A percentile compares a stretch with the other conserved stretches of the same genome.
phyloP scores from a whole-genome alignment of 305 asterid genomes.

The Fraxinus albicans region DNA sequence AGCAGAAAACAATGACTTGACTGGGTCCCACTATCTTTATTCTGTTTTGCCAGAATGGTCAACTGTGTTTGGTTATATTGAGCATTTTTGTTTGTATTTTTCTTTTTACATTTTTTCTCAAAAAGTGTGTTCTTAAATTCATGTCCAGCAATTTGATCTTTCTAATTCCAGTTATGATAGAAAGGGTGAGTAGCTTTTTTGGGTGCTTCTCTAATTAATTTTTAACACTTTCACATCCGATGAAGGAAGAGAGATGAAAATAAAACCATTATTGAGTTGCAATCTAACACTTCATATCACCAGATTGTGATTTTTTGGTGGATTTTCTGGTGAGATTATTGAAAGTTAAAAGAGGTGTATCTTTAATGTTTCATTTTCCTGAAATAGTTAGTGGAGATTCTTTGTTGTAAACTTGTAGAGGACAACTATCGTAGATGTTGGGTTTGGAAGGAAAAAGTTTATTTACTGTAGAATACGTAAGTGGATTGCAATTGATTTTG shows the following conservation, averaged over 20 bases:
- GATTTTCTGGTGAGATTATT: not conserved
- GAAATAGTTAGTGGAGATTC: not conserved
- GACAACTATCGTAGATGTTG: not conserved
- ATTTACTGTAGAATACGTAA: not conserved
- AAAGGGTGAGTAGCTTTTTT: not conserved
- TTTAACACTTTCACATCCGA: not conserved
- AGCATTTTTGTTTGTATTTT: not conserved
- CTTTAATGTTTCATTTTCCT: not conserved
- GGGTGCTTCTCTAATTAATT: not conserved
- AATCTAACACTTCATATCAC: not conserved
- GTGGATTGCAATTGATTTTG: not conserved
- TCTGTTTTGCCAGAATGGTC: not conserved
- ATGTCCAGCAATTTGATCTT: not conserved
- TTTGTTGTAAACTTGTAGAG: not conserved
- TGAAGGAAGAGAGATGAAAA: not conserved
- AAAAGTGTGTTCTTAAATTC: not conserved
- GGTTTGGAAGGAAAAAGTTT: not conserved
- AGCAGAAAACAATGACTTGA: not conserved
- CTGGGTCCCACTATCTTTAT: not conserved
- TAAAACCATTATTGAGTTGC: not conserved
- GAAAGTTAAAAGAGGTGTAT: not conserved
- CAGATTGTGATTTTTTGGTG: not conserved
- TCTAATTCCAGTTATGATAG: not conserved
- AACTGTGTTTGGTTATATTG: not conserved
- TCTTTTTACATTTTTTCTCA: not conserved